Percentiles rank a stretch among this genome's conserved stretches.
Conservation (phyloP, 75 land plant genomes). For the Chamaecyparis obtusa region DNA sequence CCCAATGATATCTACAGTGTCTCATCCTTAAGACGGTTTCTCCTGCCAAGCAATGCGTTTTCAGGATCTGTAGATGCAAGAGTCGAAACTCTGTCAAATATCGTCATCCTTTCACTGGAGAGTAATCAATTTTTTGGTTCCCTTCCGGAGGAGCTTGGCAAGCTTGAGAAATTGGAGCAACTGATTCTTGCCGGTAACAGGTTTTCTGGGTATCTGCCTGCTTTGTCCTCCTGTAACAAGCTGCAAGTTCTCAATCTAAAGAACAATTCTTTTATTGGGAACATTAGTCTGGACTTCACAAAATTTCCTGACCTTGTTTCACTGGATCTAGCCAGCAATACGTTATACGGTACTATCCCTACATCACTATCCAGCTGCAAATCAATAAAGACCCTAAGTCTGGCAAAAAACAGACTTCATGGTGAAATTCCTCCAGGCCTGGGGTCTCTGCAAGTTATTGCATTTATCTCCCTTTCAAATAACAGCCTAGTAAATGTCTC, state of each 20-base stretch:
- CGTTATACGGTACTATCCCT: constrained; percentile 34
- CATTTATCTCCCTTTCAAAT: constrained; percentile 35
- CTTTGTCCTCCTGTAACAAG: constrained; percentile 18
- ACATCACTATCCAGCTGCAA: constrained; percentile 23
- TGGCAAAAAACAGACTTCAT: constrained; percentile 28
- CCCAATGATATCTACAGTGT: constrained; percentile 34
- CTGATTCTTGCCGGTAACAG: constrained; percentile 23
- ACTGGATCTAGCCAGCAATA: constrained; percentile 39
- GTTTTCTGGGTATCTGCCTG: constrained; percentile 38
- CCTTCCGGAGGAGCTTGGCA: constrained; percentile 38
- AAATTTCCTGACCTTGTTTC: constrained; percentile 21
- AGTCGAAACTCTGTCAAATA: constrained; percentile 28
- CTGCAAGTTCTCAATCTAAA: constrained; percentile 29
- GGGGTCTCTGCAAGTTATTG: constrained; percentile 21
- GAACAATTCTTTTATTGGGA: constrained; percentile 32
- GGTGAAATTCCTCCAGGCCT: constrained; percentile 42
- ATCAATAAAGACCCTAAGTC: constrained; percentile 13
- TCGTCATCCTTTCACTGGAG: constrained; percentile 35
- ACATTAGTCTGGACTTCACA: constrained; percentile 21
- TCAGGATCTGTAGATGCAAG: constrained; percentile 14
- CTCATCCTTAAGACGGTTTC: constrained; percentile 15
- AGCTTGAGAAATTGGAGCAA: constrained; percentile 18
- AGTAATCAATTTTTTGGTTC: constrained; percentile 37
- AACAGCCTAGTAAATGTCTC: constrained; percentile 29
- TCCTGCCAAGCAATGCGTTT: constrained; percentile 19